Evolutionary conservation across 2,329 filamentous ascomycete genomes (phyloP).

Genomic region (Neofusicoccum parvum): DNA sequence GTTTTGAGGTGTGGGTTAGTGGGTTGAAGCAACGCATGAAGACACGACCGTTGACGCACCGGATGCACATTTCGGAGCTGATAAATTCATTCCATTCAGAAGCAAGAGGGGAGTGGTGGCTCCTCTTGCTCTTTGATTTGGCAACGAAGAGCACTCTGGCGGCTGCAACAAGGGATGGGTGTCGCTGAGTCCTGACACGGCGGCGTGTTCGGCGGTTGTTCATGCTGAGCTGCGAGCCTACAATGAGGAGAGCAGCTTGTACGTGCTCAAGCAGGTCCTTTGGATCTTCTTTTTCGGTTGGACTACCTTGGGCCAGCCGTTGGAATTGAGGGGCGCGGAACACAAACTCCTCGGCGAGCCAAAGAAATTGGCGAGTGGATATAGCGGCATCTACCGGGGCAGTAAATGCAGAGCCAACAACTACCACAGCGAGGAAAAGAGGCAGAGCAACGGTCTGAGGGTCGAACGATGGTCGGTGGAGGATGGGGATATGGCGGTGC

Average conservation of each 20-base stretch:
- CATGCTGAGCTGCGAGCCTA: conserved; percentile 21
- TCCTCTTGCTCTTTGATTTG: neutral
- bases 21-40: neutral
- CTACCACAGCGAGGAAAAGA: conserved; percentile 43
- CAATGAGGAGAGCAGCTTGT: conserved; percentile 24
- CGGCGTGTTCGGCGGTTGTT: conserved; percentile 22
- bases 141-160: conserved; percentile 14
- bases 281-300: too few species aligned
- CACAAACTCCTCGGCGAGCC: conserved; percentile 24
- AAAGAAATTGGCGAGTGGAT: conserved; percentile 23
- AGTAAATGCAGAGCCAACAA: conserved; percentile 38
- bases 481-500: conserved; percentile 48
- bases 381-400: conserved; percentile 23
- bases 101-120: neutral
- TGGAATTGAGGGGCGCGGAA: conserved; percentile 18
- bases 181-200: conserved; percentile 16
- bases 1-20: too few species aligned
- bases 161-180: conserved; percentile 22
- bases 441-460: conserved; percentile 39
- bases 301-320: neutral
- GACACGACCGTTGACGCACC: neutral
- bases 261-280: conserved; percentile 11
- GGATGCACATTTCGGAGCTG: conserved; percentile 22
- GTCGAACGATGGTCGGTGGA: conserved; percentile 47
- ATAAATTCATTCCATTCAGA: conserved; percentile 23